Base-by-base conservation (phyloP, 2,329 filamentous ascomycete genomes). In the Monilinia fructigena region DNA sequence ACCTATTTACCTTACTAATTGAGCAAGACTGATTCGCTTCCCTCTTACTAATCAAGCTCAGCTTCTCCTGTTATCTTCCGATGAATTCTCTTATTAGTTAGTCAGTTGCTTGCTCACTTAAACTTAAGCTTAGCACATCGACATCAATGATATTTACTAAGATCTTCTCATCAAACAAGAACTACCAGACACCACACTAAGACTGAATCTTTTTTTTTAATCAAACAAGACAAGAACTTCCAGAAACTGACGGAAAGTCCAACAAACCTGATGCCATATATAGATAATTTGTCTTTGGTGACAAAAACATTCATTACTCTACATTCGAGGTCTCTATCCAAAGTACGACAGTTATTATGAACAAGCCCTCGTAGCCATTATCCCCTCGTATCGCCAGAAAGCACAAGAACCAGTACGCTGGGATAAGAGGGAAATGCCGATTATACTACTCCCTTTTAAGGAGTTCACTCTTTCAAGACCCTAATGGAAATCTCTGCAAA, bases 61-160 rank as follows among this genome's bases (percentile, higher is more conserved):
- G n/a, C n/a, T 59, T 59, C 55, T 59, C 55, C 55, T 18, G 26
- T 45, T 31, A 4, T 47, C 12, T 47, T 47, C 26, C 7, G 26
- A n/a, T 47, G 11, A 4, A 28, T 28, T 58, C 28, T 3, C 26
- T 28, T 20, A 47, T 20, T 12, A 6, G 28, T 12, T 7, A 35
- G 31, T 35, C 23, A 23, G 23, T 23, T 23, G 23, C 23, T 23
- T 35, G 31, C 31, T 35, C 31, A 31, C 40, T 16, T 59, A 56
- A 56, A 38, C 54, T 42, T 56, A 56, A 26, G 54, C 35, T 42
- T 42, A 40, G 42, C 12, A 42, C n/a, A 16, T 56, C 16, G 55
- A 58, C 40, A 58, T 20, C 8, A 26, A 56, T 35, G 23, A 56
- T 26, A 28, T 31, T 26, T 35, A 6, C 31, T 35, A 35, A 35